Percentiles rank a stretch among this genome's conserved stretches.
These are phyloP conservation scores for Populus alba DNA, from an alignment of 345 rosid genomes.

Conservation along the genomic window DNA sequence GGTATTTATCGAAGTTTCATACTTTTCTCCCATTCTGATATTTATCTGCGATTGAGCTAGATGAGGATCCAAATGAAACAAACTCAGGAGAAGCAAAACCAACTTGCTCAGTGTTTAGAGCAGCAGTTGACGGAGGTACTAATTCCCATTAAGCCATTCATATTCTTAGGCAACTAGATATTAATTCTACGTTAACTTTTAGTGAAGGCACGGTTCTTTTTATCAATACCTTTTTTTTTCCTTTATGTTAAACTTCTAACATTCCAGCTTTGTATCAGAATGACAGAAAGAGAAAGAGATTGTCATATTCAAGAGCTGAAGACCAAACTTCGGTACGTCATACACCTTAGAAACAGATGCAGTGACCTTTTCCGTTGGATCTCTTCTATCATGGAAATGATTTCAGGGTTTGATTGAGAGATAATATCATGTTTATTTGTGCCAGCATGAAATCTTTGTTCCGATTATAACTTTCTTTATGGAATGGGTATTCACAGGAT, in stretches of 20 bases:
- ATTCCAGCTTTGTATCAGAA: slow-evolving; percentile 11
- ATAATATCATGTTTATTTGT: background rate
- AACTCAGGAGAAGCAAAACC: slow-evolving; percentile 14
- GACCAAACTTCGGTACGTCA: slow-evolving; percentile 20
- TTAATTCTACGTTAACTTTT: background rate
- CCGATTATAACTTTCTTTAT: slow-evolving; percentile 6
- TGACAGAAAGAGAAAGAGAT: slow-evolving; percentile 15
- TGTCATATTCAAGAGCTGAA: background rate
- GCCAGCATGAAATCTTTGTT: background rate
- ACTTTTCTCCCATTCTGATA: background rate
- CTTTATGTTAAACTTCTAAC: slow-evolving; percentile 1
- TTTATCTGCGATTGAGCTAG: slow-evolving; percentile 10
- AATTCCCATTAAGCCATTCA: background rate
- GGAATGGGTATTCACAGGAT: slow-evolving; percentile 19
- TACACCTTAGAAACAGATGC: background rate
- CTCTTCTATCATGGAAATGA: background rate
- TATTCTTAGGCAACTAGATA: background rate
- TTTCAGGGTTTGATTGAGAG: background rate
- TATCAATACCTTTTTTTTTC: background rate
- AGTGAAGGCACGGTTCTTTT: background rate
- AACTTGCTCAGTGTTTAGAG: background rate
- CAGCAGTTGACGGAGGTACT: slow-evolving; percentile 17
- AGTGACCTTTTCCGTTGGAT: background rate
- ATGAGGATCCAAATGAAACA: slow-evolving; percentile 14
- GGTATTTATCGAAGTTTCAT: background rate